These are phyloP conservation scores for Ustulina deusta DNA, from an alignment of 2,329 filamentous ascomycete genomes.

Conservation along the genomic window DNA sequence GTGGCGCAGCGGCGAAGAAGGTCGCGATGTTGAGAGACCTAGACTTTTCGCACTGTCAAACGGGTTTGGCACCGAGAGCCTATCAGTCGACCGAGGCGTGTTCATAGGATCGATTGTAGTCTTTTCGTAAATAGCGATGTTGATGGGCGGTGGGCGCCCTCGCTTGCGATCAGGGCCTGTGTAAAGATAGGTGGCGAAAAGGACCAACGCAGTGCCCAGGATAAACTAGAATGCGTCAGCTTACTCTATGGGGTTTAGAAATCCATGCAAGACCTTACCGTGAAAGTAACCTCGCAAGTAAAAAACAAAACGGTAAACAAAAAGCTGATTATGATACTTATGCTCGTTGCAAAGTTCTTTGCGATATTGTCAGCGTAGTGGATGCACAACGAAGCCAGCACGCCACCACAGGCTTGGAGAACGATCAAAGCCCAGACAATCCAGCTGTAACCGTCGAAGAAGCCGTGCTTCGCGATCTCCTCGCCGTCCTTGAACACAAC, in stretches of 20 bases:
- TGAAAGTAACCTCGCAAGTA: conserved; percentile 77
- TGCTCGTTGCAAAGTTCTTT: conserved; percentile 93
- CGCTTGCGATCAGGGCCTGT: conserved; percentile 72
- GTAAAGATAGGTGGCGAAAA: conserved; percentile 88
- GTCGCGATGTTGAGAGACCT: conserved; percentile 51
- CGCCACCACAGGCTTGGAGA: conserved; percentile 85
- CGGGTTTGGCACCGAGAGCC: conserved; percentile 49
- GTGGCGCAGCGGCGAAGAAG: conserved; percentile 50
- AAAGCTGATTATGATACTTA: conserved; percentile 90
- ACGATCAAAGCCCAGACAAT: conserved; percentile 88
- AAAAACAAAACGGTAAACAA: conserved; percentile 89
- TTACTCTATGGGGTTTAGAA: neutral
- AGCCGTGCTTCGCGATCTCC: conserved; percentile 84
- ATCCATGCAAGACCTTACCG: conserved; percentile 66
- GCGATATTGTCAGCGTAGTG: conserved; percentile 89
- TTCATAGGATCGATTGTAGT: conserved; percentile 65
- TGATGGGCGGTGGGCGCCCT: conserved; percentile 73
- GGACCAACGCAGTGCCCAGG: conserved; percentile 80
- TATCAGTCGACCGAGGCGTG: conserved; percentile 48
- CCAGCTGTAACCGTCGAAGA: conserved; percentile 95
- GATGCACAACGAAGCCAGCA: conserved; percentile 85
- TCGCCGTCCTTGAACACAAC: conserved; percentile 88
- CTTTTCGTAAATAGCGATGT: conserved; percentile 82
- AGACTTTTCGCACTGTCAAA: conserved; percentile 47
- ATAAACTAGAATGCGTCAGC: conserved; percentile 73